phyloP scores from a whole-genome alignment of 2,329 filamentous ascomycete species.

The Sphaerulina populicola region DNA sequence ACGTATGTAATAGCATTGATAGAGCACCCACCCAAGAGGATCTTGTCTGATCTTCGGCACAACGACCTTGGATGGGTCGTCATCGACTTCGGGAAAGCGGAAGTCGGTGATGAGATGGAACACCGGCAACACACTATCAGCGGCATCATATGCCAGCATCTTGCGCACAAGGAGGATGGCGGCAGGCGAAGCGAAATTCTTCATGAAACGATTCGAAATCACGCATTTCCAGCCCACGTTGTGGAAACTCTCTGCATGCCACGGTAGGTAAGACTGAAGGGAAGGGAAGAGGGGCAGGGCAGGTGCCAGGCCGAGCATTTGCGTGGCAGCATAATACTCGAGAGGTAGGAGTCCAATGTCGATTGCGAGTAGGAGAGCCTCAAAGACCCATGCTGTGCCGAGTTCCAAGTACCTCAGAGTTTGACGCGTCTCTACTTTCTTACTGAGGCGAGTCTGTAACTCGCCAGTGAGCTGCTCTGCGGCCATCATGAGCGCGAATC shows the following conservation, averaged over 20 bases:
- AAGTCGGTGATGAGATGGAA: slow-evolving; percentile 21
- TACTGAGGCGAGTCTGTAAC: slow-evolving; percentile 13
- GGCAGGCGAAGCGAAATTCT: slow-evolving; percentile 16
- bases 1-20: slow-evolving; percentile 20
- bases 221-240: slow-evolving; percentile 15
- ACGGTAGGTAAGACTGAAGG: slow-evolving; percentile 13
- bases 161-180: slow-evolving; percentile 16
- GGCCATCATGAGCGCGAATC: slow-evolving; percentile 15
- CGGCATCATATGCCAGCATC: slow-evolving; percentile 14
- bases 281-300: slow-evolving; percentile 20
- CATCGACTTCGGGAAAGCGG: slow-evolving; percentile 19
- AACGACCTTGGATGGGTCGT: slow-evolving; percentile 1
- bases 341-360: slow-evolving; percentile 25
- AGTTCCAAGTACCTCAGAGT: slow-evolving; percentile 13
- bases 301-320: slow-evolving; percentile 24
- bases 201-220: slow-evolving; percentile 4
- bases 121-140: slow-evolving; percentile 14
- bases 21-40: slow-evolving; percentile 22
- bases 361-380: slow-evolving; percentile 15
- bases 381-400: slow-evolving; percentile 12
- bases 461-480: slow-evolving; percentile 17
- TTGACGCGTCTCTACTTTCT: slow-evolving; percentile 8
- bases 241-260: slow-evolving; percentile 16
- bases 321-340: slow-evolving; percentile 22
- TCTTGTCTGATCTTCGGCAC: slow-evolving; percentile 5